Conservation (phyloP, 2,329 filamentous ascomycete species). For the Fusarium odoratissimum region DNA sequence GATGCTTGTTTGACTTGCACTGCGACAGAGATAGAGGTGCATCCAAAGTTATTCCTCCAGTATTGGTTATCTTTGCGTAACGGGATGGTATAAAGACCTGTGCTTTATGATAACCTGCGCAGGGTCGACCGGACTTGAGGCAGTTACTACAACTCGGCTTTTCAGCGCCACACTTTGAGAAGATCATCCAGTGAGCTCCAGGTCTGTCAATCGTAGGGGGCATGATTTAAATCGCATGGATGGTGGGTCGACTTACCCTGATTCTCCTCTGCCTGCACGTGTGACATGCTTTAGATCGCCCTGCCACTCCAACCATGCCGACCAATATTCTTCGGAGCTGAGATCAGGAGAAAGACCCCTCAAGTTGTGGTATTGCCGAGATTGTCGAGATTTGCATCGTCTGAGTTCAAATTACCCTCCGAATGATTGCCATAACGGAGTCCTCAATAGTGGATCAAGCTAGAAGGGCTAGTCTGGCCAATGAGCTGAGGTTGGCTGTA, state of each 20-base stretch:
- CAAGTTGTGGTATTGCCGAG: too few relatives aligned
- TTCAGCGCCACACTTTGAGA: background rate
- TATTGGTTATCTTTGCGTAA: too few relatives aligned
- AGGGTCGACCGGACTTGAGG: background rate
- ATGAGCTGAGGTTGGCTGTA: too few relatives aligned
- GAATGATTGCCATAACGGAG: background rate
- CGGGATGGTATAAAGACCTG: background rate
- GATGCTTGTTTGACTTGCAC: too few relatives aligned
- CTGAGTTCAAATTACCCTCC: background rate
- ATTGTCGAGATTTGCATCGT: background rate
- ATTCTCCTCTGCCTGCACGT: background rate
- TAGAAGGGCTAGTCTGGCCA: too few relatives aligned
- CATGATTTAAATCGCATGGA: too few relatives aligned
- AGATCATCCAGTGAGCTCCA: too few relatives aligned
- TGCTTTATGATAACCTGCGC: background rate
- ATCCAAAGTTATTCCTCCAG: accelerated
- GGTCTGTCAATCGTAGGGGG: too few relatives aligned
- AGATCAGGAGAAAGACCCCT: too few relatives aligned
- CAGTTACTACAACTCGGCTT: background rate
- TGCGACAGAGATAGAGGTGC: accelerated
- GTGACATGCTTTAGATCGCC: background rate
- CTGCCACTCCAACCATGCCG: background rate
- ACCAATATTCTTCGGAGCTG: too few relatives aligned
- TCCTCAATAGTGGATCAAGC: background rate
- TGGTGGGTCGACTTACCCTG: background rate